Evolutionary conservation across 495 filamentous ascomycete genomes (phyloP).

Genomic region (Neurospora tetraspora): DNA sequence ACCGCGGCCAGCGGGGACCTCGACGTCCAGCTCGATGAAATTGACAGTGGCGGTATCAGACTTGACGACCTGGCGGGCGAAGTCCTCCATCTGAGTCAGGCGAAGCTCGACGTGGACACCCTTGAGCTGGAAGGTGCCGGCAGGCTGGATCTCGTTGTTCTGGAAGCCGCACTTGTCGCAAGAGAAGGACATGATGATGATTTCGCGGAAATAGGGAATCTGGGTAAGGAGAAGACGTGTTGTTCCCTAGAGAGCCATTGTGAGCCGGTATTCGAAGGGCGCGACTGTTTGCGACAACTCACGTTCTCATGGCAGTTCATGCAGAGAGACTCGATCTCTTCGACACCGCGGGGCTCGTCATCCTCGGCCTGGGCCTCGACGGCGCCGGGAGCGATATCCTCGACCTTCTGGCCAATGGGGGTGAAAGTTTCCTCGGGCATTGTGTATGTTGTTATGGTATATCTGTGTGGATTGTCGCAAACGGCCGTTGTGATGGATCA

Average conservation of each 20-base stretch:
- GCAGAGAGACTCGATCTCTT: slow-evolving; percentile 43
- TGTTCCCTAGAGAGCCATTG: slow-evolving; percentile 46
- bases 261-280: not conserved
- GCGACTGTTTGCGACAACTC: slow-evolving; percentile 19
- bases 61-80: slow-evolving; percentile 82
- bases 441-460: slow-evolving; percentile 8
- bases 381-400: slow-evolving; percentile 27
- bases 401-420: slow-evolving; percentile 44
- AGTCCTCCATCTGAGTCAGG: slow-evolving; percentile 56
- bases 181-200: slow-evolving; percentile 92
- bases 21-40: slow-evolving; percentile 77
- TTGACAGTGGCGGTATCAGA: slow-evolving; percentile 75
- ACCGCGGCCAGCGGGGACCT: slow-evolving; percentile 80
- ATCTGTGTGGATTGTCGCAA: not conserved
- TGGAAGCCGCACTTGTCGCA: slow-evolving; percentile 80
- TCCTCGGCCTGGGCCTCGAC: slow-evolving; percentile 30
- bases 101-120: slow-evolving; percentile 71
- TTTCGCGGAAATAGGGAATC: slow-evolving; percentile 93
- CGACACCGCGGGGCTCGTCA: slow-evolving; percentile 45
- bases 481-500: not conserved
- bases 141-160: slow-evolving; percentile 87
- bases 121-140: slow-evolving; percentile 80
- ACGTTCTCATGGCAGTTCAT: slow-evolving; percentile 64
- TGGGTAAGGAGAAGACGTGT: slow-evolving; percentile 80
- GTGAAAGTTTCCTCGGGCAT: slow-evolving; percentile 39